Conservation (phyloP, 805 yeast genomes). For the Tetrapisispora fleetii region DNA sequence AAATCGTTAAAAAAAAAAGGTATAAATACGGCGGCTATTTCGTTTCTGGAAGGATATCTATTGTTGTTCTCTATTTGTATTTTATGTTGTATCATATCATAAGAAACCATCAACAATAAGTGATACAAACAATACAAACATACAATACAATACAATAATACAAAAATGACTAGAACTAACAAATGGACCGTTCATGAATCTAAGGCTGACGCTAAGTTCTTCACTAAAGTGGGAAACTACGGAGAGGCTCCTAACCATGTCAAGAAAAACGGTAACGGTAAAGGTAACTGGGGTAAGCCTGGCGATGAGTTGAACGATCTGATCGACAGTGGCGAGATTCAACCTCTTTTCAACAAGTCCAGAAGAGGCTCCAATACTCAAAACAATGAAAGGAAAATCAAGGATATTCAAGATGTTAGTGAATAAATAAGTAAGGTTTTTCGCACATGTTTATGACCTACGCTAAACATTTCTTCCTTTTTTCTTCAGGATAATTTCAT, state of each 20-base stretch:
- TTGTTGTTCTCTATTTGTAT: not conserved
- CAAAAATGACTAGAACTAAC: slow-evolving; percentile 62
- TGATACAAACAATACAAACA: not conserved
- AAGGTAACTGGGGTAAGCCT: slow-evolving; percentile 76
- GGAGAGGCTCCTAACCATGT: slow-evolving; percentile 66
- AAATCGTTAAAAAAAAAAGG: not conserved
- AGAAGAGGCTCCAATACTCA: slow-evolving; percentile 45
- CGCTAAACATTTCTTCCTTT: not conserved
- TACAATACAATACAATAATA: slow-evolving; percentile 1
- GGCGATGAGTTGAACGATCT: slow-evolving; percentile 60
- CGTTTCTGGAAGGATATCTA: not conserved
- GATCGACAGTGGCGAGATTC: slow-evolving; percentile 47
- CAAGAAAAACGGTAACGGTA: slow-evolving; percentile 80
- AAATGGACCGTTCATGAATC: slow-evolving; percentile 63
- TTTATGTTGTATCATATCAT: not conserved
- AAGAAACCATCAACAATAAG: not conserved
- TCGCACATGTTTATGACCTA: not conserved
- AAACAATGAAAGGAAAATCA: slow-evolving; percentile 34
- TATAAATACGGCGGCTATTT: slow-evolving; percentile 2
- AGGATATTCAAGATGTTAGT: slow-evolving; percentile 20
- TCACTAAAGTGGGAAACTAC: slow-evolving; percentile 63
- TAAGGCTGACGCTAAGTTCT: slow-evolving; percentile 55
- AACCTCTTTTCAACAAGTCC: slow-evolving; percentile 35
- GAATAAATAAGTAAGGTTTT: too few relatives aligned
- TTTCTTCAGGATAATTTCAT: not conserved